Base-by-base conservation (phyloP, 2,329 filamentous ascomycete genomes). In the Aspergillus nomiae region DNA sequence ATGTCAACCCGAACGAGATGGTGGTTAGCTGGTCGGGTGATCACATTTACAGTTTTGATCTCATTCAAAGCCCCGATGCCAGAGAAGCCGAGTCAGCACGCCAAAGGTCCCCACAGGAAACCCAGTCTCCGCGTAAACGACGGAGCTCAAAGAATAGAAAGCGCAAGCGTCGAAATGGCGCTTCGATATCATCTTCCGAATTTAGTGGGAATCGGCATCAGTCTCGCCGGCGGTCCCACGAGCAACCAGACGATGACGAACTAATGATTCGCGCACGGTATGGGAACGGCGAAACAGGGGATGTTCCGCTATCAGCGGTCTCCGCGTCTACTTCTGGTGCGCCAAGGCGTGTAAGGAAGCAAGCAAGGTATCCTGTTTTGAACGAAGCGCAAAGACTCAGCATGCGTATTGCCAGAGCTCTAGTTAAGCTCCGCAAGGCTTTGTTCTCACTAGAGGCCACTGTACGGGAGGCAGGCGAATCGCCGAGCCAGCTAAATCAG, bases 21-120 rank as follows among this genome's bases (percentile, higher is more conserved):
- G 76, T 90, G 16, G 88, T 86, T 26, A 90, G 87, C 68, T 90
- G 88, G 88, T 89, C 87, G 24, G 87, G 86, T 26, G 87, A 89
- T 65, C 83, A 87, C 65, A 87, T 90, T 57, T 88, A 89, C 75
- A 86, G 85, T 68, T 90, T 90, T 70, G 87, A 90, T 70, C 81
- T 90, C 19, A 76, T 88, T 50, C 82, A 83, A 55, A 85, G 83
- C 67, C 83, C 86, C 2, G 86, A 88, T 76, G 84, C 83, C 9
- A 75, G 77, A 61, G 84, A 86, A 24, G 59, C 64, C 16, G 70
- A 77, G 26, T 69, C 72, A 19, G 68, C 73, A 38, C 64, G 65
- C 55, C 65, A 71, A 21, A 68, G 70, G 14, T 68, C 69, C 1
- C 60, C 72, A 12, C 71, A 71, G 53, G 72, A 63, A 54, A 69